Evolutionary conservation across 495 filamentous ascomycete species (phyloP), one percentile per base, ranked within the genome.

Genomic region (Articulospora tetracladia): DNA sequence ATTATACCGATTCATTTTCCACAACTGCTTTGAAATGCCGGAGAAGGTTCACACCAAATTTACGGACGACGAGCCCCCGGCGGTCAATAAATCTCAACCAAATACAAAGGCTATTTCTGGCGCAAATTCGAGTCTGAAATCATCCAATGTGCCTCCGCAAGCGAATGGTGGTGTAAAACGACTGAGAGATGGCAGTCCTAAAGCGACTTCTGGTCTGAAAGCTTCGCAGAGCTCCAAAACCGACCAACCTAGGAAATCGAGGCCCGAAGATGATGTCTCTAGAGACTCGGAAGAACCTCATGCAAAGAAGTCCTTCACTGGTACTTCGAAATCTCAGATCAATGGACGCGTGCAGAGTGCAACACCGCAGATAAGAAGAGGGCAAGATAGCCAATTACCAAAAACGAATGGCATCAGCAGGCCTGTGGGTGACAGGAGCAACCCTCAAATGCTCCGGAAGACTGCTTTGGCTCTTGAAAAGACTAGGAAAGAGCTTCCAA

Each of bases 401-500:
- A 11, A 30, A 27, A 12, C 49, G 17, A 52, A 26, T 15, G 19
- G 24, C 15, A 25, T 52, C 27, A 27, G 49, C 49, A 52, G 19
- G 22, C 49, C 49, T 12, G 24, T n/a, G 39, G 17, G 39, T 17
- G 39, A 44, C 39, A 7, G 17, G 17, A 15, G 17, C 39, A 44
- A 44, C 39, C 39, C 39, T 3, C 11, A 12, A 17, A 44, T 44
- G 39, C 39, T 44, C 11, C 10, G 17, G 15, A 64, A 57, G 34
- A 36, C 26, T 52, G 61, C 65, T 0, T n/a, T 39, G 19, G 47
- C 55, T 27, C 61, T 67, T 20, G 49, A 66, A 32, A 49, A 58
- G 27, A n/a, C 39, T 68, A 81, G 69, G 66, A 75, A 87, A 67
- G 80, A 80, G 3, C 79, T 98, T 0, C 95, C 94, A 0, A 91